phyloP scores from a whole-genome alignment of 129 eudicot species.

The Smallanthus sonchifolius region DNA sequence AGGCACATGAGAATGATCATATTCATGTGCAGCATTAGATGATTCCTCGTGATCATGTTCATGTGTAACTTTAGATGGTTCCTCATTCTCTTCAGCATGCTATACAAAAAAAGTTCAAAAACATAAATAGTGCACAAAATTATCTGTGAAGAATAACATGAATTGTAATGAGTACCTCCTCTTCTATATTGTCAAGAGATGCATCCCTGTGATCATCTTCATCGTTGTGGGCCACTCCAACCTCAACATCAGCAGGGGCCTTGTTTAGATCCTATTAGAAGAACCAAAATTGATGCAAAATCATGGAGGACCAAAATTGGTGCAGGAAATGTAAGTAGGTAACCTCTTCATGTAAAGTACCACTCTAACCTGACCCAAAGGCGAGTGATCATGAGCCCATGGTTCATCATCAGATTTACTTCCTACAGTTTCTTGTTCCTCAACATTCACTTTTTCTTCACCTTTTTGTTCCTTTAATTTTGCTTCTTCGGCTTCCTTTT shows the following conservation, averaged over 20 bases:
- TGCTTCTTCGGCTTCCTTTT: conserved; percentile 66
- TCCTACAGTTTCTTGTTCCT: conserved; percentile 34
- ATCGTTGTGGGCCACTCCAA: conserved; percentile 32
- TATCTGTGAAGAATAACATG: conserved; percentile 11
- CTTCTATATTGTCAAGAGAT: conserved; percentile 29
- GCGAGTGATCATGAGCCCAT: conserved; percentile 39
- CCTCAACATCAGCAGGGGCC: conserved; percentile 31
- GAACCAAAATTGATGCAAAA: conserved; percentile 13
- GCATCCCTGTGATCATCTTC: conserved; percentile 29
- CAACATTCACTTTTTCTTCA: conserved; percentile 36
- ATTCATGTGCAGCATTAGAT: conserved; percentile 30
- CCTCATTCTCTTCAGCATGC: conserved; percentile 39
- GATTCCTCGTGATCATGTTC: conserved; percentile 36
- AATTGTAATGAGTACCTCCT: conserved; percentile 30
- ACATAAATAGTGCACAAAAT: not conserved
- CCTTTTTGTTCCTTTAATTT: conserved; percentile 33
- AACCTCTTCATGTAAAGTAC: not conserved
- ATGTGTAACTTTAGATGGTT: conserved; percentile 32
- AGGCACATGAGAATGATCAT: conserved; percentile 34
- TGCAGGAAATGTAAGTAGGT: not conserved
- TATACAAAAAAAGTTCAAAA: conserved; percentile 20
- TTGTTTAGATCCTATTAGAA: conserved; percentile 43
- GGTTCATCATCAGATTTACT: conserved; percentile 40
- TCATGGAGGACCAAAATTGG: conserved; percentile 10
- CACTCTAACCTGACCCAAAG: conserved; percentile 47